Percentiles rank a stretch among this genome's conserved stretches.
Conservation (phyloP, 768 basidiomycete species). For the Cystobasidium ongulense region DNA sequence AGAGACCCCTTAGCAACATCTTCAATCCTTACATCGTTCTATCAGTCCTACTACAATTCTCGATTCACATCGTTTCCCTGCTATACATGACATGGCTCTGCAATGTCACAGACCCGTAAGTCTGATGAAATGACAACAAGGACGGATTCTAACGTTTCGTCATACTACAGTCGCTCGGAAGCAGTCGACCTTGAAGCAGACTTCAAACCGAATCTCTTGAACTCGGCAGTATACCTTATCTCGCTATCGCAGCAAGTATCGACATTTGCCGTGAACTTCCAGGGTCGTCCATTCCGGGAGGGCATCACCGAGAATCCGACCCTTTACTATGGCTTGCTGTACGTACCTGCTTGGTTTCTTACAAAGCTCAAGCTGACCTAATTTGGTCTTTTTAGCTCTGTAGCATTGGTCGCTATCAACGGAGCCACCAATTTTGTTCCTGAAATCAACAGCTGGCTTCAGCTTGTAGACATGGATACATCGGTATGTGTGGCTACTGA, state of each 20-base stretch:
- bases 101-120: constrained; percentile 61
- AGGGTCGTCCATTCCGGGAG: constrained; percentile 96
- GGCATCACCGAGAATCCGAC: constrained; percentile 91
- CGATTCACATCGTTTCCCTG: constrained; percentile 79
- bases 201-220: constrained; percentile 86
- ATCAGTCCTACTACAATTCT: constrained; percentile 85
- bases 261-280: constrained; percentile 95
- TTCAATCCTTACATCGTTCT: constrained; percentile 92
- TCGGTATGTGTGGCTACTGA: too few relatives aligned
- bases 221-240: constrained; percentile 92
- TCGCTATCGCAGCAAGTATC: constrained; percentile 96
- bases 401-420: constrained; percentile 65
- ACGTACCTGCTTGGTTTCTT: constrained; percentile 54
- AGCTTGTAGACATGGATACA: constrained; percentile 81
- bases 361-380: neutral
- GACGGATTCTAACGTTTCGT: constrained; percentile 20
- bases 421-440: constrained; percentile 92
- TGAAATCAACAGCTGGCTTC: constrained; percentile 91
- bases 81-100: constrained; percentile 88
- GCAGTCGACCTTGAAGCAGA: constrained; percentile 88
- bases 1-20: constrained; percentile 88
- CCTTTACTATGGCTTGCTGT: constrained; percentile 84
- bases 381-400: neutral
- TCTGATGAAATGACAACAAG: constrained; percentile 15
- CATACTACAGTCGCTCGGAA: constrained; percentile 52